These are phyloP conservation scores for Zygoascus bituminiphila DNA, from an alignment of 805 yeast genomes.

Conservation along the genomic window DNA sequence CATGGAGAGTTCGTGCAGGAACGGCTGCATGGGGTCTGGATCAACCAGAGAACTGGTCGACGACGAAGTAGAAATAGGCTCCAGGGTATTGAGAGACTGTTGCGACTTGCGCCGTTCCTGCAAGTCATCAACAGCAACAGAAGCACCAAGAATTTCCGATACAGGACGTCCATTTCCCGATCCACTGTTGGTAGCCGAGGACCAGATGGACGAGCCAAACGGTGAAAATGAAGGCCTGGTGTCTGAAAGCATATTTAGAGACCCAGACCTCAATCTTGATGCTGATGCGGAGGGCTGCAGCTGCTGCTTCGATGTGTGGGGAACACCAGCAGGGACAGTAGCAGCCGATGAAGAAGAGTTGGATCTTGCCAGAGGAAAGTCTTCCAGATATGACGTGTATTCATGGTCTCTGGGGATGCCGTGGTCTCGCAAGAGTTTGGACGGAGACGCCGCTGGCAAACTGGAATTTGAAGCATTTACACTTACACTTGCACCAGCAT, in stretches of 20 bases:
- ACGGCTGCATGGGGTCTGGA: slow-evolving; percentile 25
- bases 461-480: not conserved
- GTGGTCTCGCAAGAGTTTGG: not conserved
- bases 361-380: slow-evolving; percentile 3
- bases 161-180: not conserved
- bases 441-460: not conserved
- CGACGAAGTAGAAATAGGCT: slow-evolving; percentile 5
- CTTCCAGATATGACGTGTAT: not conserved
- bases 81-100: slow-evolving; percentile 10
- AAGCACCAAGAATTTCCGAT: not conserved
- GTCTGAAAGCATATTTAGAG: slow-evolving; percentile 21
- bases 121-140: not conserved
- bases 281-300: slow-evolving; percentile 6
- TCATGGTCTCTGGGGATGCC: not conserved
- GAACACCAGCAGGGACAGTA: slow-evolving; percentile 6
- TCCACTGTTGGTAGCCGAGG: slow-evolving; percentile 5
- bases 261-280: slow-evolving; percentile 22
- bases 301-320: slow-evolving; percentile 4
- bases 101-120: slow-evolving; percentile 4
- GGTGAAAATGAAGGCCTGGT: slow-evolving; percentile 21
- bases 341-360: slow-evolving; percentile 8
- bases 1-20: slow-evolving; percentile 23
- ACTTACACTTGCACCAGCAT: too few relatives aligned
- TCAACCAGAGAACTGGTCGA: slow-evolving; percentile 10
- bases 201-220: slow-evolving; percentile 25